Percentiles rank a stretch among this genome's conserved stretches.
These are phyloP conservation scores for Prillingera fragicola DNA, from an alignment of 1,284 basidiomycete species.

Conservation along the genomic window DNA sequence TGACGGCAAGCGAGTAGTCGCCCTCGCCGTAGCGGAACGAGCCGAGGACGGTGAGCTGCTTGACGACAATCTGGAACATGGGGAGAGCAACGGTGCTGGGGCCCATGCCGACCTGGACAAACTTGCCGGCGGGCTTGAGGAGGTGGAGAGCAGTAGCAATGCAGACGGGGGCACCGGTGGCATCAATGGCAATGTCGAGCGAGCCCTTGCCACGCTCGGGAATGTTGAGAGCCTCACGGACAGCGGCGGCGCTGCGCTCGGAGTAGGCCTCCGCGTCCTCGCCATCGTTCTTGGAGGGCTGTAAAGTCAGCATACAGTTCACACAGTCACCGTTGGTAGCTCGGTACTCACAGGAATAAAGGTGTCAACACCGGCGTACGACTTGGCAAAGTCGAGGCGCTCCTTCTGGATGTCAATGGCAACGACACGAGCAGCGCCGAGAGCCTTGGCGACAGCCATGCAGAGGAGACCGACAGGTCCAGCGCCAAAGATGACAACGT, in stretches of 20 bases:
- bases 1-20: slow-evolving; percentile 53
- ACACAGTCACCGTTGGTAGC: not conserved
- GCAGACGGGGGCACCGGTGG: slow-evolving; percentile 60
- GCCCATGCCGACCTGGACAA: slow-evolving; percentile 48
- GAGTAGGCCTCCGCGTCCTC: slow-evolving; percentile 68
- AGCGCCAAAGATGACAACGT: slow-evolving; percentile 71
- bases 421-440: slow-evolving; percentile 74
- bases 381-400: slow-evolving; percentile 82
- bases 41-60: slow-evolving; percentile 44
- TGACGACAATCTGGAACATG: slow-evolving; percentile 42
- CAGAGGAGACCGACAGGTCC: slow-evolving; percentile 82
- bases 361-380: slow-evolving; percentile 75
- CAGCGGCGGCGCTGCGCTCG: slow-evolving; percentile 47
- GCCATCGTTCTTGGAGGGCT: slow-evolving; percentile 55
- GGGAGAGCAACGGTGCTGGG: slow-evolving; percentile 36
- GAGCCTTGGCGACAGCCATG: slow-evolving; percentile 86
- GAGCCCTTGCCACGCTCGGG: slow-evolving; percentile 49
- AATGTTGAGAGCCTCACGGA: slow-evolving; percentile 49
- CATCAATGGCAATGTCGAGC: slow-evolving; percentile 58
- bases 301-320: not conserved
- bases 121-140: slow-evolving; percentile 58
- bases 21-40: slow-evolving; percentile 49
- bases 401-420: slow-evolving; percentile 74
- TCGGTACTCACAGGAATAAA: slow-evolving; percentile 56
- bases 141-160: slow-evolving; percentile 55